phyloP scores from a whole-genome alignment of 345 rosid genomes.

The Lepidium didymum region DNA sequence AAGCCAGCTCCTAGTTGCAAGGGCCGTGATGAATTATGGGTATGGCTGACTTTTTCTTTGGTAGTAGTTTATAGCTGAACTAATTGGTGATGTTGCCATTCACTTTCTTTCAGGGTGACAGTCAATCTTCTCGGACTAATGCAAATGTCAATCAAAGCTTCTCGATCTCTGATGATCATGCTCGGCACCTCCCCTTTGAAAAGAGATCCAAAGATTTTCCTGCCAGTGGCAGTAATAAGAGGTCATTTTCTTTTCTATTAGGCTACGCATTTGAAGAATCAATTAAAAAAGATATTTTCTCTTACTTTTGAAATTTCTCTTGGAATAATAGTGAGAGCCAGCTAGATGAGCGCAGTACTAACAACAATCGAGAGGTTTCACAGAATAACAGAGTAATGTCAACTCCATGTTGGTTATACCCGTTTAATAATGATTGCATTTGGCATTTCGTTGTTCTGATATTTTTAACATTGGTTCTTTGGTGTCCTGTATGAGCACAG shows the following conservation, averaged over 20 bases:
- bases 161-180: slow-evolving; percentile 33
- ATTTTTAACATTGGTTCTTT: not conserved
- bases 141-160: slow-evolving; percentile 31
- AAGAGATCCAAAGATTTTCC: slow-evolving; percentile 31
- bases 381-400: slow-evolving; percentile 21
- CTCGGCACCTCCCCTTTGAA: slow-evolving; percentile 39
- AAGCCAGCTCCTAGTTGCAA: slow-evolving; percentile 38
- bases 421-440: not conserved
- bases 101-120: slow-evolving; percentile 48
- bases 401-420: slow-evolving; percentile 9
- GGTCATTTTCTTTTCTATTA: slow-evolving; percentile 30
- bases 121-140: slow-evolving; percentile 34
- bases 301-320: slow-evolving; percentile 11
- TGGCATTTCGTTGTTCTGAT: slow-evolving; percentile 1
- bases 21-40: slow-evolving; percentile 34
- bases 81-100: not conserved
- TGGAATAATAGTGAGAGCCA: slow-evolving; percentile 10
- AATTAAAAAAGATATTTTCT: not conserved
- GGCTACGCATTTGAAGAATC: not conserved
- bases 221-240: slow-evolving; percentile 40
- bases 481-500: slow-evolving; percentile 16
- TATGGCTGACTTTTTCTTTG: slow-evolving; percentile 11
- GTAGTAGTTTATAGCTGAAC: slow-evolving; percentile 3
- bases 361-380: slow-evolving; percentile 8
- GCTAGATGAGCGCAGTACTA: slow-evolving; percentile 20